Percentiles rank a stretch among this genome's conserved stretches.
Conservation (phyloP, 2,329 filamentous ascomycete genomes). For the Talaromyces sp. region DNA sequence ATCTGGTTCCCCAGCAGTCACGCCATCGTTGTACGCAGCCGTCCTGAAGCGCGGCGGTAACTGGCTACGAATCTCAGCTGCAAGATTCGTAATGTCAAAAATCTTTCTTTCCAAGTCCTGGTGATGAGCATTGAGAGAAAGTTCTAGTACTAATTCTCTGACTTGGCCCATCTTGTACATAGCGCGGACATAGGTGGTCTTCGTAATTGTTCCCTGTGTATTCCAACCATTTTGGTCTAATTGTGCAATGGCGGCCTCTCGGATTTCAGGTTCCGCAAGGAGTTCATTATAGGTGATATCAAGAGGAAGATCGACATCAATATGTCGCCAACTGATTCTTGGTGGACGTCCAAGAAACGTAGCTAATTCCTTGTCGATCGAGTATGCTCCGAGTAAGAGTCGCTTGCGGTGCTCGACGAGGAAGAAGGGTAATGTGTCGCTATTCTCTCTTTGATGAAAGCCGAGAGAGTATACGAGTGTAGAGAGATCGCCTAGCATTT, state of each 20-base stretch:
- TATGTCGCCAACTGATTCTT: conserved; percentile 27
- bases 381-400: conserved; percentile 26
- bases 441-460: conserved; percentile 16
- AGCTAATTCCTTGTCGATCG: conserved; percentile 29
- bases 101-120: conserved; percentile 18
- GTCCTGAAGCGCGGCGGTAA: neutral
- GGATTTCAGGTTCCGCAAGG: conserved; percentile 16
- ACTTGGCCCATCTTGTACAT: conserved; percentile 19
- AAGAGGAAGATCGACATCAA: conserved; percentile 26
- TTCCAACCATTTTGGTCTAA: conserved; percentile 24
- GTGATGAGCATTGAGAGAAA: conserved; percentile 13
- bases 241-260: conserved; percentile 17
- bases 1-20: neutral
- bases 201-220: conserved; percentile 19
- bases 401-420: conserved; percentile 27
- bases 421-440: conserved; percentile 24
- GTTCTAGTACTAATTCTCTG: conserved; percentile 16
- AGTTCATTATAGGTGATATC: conserved; percentile 28
- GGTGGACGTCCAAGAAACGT: conserved; percentile 30
- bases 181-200: neutral
- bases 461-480: conserved; percentile 19
- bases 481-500: conserved; percentile 20
- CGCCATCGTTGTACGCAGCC: neutral
- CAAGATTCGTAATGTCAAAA: conserved; percentile 1
- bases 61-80: conserved; percentile 2